phyloP scores from a whole-genome alignment of 108 stramenopile species.

The Aurantiochytrium sp. region DNA sequence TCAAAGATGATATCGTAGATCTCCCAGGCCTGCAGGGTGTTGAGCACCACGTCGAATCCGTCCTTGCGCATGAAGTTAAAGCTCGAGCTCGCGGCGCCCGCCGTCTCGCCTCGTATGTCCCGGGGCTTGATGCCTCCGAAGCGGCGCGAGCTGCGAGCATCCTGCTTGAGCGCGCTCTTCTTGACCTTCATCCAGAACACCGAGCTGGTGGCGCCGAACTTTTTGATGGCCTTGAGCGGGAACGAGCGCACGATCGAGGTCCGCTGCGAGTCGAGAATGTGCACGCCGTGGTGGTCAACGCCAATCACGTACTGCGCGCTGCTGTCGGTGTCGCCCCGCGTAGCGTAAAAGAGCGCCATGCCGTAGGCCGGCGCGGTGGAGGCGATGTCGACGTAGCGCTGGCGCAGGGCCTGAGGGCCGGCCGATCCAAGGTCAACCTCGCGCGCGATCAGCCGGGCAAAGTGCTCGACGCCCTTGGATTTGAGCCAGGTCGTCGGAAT shows the following conservation, averaged over 20 bases:
- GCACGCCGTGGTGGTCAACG: background rate
- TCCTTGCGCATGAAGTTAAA: slow-evolving; percentile 26
- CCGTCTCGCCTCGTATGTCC: background rate
- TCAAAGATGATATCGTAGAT: background rate
- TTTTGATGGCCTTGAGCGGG: slow-evolving; percentile 19
- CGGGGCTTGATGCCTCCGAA: slow-evolving; percentile 1
- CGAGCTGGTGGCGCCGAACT: background rate
- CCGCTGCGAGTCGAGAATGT: background rate
- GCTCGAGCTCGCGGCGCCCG: background rate
- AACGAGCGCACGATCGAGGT: background rate
- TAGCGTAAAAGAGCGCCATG: background rate
- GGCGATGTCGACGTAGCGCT: slow-evolving; percentile 14
- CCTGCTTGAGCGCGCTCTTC: background rate
- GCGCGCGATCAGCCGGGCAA: background rate
- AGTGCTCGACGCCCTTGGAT: background rate
- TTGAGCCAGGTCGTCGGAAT: background rate
- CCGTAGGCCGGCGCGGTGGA: slow-evolving; percentile 7
- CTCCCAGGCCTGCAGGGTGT: slow-evolving; percentile 25
- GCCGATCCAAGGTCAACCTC: background rate
- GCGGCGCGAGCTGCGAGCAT: background rate
- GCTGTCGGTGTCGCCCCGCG: slow-evolving; percentile 5
- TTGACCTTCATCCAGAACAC: slow-evolving; percentile 28
- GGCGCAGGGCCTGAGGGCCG: background rate
- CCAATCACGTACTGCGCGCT: background rate
- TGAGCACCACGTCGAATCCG: background rate